phyloP scores from a whole-genome alignment of 345 rosid species.

The Gossypium herbaceum region DNA sequence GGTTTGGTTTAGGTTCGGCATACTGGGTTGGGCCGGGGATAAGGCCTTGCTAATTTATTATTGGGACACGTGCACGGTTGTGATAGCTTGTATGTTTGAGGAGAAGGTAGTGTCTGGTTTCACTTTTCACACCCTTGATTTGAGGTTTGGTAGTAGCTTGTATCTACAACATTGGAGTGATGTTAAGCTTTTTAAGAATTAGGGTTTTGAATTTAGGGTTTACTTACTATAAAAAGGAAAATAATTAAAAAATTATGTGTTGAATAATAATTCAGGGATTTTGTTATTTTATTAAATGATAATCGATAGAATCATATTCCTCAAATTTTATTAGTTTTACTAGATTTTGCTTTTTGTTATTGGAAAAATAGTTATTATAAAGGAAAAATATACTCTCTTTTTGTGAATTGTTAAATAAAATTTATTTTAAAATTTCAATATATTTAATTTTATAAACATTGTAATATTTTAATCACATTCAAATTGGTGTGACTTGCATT shows the following conservation, averaged over 20 bases:
- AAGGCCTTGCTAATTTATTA: background rate
- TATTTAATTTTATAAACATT: too few relatives aligned
- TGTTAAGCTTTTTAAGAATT: background rate
- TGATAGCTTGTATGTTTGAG: background rate
- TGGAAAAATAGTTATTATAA: too few relatives aligned
- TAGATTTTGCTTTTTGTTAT: too few relatives aligned
- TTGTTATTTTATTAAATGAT: too few relatives aligned
- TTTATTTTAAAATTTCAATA: too few relatives aligned
- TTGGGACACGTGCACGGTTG: slow-evolving; percentile 16
- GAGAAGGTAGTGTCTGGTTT: too few relatives aligned
- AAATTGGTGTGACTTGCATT: too few relatives aligned
- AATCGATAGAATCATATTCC: too few relatives aligned
- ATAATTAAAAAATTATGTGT: background rate
- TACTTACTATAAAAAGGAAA: background rate
- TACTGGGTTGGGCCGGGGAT: background rate
- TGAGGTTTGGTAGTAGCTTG: background rate
- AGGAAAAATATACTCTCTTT: too few relatives aligned
- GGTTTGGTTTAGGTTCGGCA: background rate
- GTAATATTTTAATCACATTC: too few relatives aligned
- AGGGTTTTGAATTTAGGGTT: background rate
- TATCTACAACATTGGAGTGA: background rate
- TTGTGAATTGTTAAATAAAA: too few relatives aligned
- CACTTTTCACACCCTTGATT: background rate
- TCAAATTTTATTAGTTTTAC: too few relatives aligned
- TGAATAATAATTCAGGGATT: background rate